A percentile compares a stretch with the other conserved stretches of the same genome.
These are phyloP conservation scores for Dendrobium huoshanense DNA, from an alignment of 106 monocot genomes.

Conservation along the genomic window DNA sequence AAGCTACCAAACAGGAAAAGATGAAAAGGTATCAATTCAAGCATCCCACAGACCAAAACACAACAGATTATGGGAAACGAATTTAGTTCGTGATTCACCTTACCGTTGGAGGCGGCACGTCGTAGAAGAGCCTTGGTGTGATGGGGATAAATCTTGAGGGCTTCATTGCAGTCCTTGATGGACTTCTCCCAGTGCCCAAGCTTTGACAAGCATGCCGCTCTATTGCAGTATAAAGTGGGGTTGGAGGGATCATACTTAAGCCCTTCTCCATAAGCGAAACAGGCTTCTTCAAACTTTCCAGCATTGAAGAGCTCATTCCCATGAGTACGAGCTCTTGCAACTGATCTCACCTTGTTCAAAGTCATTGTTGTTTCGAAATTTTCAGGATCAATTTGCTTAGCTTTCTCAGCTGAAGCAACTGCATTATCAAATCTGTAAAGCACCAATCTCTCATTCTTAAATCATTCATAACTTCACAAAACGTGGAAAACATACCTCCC, in stretches of 20 bases:
- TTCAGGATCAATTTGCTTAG: slow-evolving; percentile 32
- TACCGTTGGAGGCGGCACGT: slow-evolving; percentile 66
- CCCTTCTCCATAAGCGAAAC: slow-evolving; percentile 63
- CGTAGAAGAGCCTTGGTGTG: slow-evolving; percentile 74
- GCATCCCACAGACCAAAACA: neutral
- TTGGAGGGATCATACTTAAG: slow-evolving; percentile 52
- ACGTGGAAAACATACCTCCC: neutral
- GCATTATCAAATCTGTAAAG: slow-evolving; percentile 62
- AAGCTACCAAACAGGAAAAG: slow-evolving; percentile 17
- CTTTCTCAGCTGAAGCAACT: slow-evolving; percentile 41
- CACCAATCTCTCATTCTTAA: neutral
- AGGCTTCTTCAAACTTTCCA: slow-evolving; percentile 54
- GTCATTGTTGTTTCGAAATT: slow-evolving; percentile 30
- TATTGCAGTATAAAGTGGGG: slow-evolving; percentile 62
- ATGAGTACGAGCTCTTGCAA: slow-evolving; percentile 36
- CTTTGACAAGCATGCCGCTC: slow-evolving; percentile 70
- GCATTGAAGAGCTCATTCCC: slow-evolving; percentile 66
- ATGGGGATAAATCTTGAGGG: slow-evolving; percentile 50
- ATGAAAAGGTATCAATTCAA: neutral
- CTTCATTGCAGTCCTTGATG: slow-evolving; percentile 65
- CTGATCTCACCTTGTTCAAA: slow-evolving; percentile 34
- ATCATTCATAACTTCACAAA: neutral
- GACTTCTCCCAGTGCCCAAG: slow-evolving; percentile 70
- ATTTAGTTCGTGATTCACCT: slow-evolving; percentile 29
- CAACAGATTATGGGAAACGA: neutral